Base-by-base conservation (phyloP, 2,329 filamentous ascomycete genomes). In the Fusarium neocosmosporiellum region DNA sequence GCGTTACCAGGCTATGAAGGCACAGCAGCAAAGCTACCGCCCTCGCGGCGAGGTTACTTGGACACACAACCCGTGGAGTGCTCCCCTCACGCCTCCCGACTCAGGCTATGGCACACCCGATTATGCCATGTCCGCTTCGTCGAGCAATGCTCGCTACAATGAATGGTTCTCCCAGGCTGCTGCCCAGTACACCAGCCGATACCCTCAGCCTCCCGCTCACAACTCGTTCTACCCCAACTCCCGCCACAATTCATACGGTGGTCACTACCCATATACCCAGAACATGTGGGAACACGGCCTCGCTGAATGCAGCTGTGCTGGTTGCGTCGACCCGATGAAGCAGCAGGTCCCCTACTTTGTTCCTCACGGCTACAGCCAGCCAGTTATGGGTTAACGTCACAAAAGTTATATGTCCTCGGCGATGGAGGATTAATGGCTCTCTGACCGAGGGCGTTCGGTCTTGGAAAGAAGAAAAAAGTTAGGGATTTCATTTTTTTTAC, bases 41-140 rank as follows among this genome's bases (percentile, higher is more conserved):
- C 71, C 83, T 6, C 85, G 84, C 36, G 48, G 48, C 48, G 87
- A 89, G 53, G 80, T 80, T 14, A 79, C 82, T 3, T 86, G 86
- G 83, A 76, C 81, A 36, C 82, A 83, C 65, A 86, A 86, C 67
- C 82, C 86, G 16, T 83, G 84, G 84, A 81, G 80, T 14, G 84
- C 85, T 55, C 88, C 88, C 8, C 80, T 90, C 65, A 90, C 89
- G 0, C 89, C 89, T 3, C 89, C 89, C 1, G 89, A 90, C 70
- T 90, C 89, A 22, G 89, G 89, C 7, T 90, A 90, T 65, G 88
- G 88, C 48, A 91, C 88, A 0, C 89, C 89, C 6, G 88, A 90
- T 73, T 89, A 90, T 70, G 81, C 84, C 57, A 85, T 87, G 78
- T 89, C 88, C 46, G 86, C 88, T 5, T 84, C 88, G 0, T 86